Base-by-base conservation (phyloP, 371 early-diverging fungal genomes). In the Mucor ambiguus region DNA sequence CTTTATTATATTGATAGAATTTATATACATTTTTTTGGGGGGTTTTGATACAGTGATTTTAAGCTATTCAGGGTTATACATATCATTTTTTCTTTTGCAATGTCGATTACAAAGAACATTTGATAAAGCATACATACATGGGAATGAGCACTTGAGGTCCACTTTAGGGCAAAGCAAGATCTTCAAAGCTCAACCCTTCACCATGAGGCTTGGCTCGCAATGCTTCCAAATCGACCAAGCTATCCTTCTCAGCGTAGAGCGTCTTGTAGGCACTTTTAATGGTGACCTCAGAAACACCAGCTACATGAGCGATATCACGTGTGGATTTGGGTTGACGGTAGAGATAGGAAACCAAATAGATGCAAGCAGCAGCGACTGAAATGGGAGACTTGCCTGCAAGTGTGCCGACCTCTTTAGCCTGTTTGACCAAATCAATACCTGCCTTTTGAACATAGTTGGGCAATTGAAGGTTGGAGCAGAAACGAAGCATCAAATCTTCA, bases 371-470 rank as follows among this genome's bases (percentile, higher is more conserved):
- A 12, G 96, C 96, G 37, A 98, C 89, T 3, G 96, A 92, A 62
- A 95, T 92, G 14, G 96, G 96, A 4, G 91, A 90, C 64, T 94
- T 93, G 58, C 98, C 98, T 12, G 94, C 94, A 30, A 96, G 84
- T 12, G 89, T 89, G 35, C 93, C 92, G 38, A 89, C 60, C 29
- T 95, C 92, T 65, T 90, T 90, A 20, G 91, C 93, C 33, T 85
- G 86, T 52, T 88, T 82, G 11, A 90, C 91, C 24, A 97, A 70
- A 60, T 92, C 79, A 24, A 86, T 78, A 20, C 93, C 90, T 4
- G 89, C 86, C 63, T 89, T 87, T 65, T 89, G 87, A 1, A 93
- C 91, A 60, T 90, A 89, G 67, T 89, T 86, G 1, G 86, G 83
- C 58, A 95, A 74, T 28, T 86, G 83, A 60, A 97, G 67, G 60